Evolutionary conservation across 2,329 filamentous ascomycete species (phyloP).

Genomic region (Neonectria ditissima): DNA sequence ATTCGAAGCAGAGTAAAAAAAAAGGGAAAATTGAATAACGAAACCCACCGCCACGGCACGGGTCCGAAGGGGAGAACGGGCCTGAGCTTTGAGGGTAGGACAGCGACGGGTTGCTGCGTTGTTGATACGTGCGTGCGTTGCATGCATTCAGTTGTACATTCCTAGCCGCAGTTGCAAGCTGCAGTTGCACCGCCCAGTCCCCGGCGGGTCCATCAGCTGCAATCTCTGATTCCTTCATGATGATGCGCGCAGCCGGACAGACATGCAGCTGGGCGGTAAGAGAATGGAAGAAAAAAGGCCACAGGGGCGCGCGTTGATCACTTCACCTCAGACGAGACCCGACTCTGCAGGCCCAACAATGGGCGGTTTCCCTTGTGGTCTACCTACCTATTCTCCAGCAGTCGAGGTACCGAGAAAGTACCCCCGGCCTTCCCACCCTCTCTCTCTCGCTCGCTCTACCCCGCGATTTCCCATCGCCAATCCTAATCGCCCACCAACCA

Average conservation of each 20-base stretch:
- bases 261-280: conserved; percentile 17
- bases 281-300: not conserved
- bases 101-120: too few species aligned
- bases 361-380: conserved; percentile 28
- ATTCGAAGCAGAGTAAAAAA: too few species aligned
- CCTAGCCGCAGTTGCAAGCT: not conserved
- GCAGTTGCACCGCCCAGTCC: conserved; percentile 2
- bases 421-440: conserved; percentile 25
- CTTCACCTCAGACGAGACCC: conserved; percentile 4
- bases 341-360: conserved; percentile 11
- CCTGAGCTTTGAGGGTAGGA: not conserved
- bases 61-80: conserved; percentile 21
- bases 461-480: conserved; percentile 38
- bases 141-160: not conserved
- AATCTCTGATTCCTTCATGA: not conserved
- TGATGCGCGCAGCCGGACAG: not conserved
- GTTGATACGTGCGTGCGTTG: not conserved
- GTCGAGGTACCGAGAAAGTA: conserved; percentile 1
- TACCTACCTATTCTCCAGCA: too few species aligned
- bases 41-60: conserved; percentile 33
- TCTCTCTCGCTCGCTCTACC: conserved; percentile 26
- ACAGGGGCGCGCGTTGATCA: conserved; percentile 1
- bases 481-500: conserved; percentile 18
- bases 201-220: conserved; percentile 1
- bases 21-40: not conserved